Evolutionary conservation across 2,329 filamentous ascomycete species (phyloP), one percentile per base, ranked within the genome.

Genomic region (Colletotrichum caudatum): DNA sequence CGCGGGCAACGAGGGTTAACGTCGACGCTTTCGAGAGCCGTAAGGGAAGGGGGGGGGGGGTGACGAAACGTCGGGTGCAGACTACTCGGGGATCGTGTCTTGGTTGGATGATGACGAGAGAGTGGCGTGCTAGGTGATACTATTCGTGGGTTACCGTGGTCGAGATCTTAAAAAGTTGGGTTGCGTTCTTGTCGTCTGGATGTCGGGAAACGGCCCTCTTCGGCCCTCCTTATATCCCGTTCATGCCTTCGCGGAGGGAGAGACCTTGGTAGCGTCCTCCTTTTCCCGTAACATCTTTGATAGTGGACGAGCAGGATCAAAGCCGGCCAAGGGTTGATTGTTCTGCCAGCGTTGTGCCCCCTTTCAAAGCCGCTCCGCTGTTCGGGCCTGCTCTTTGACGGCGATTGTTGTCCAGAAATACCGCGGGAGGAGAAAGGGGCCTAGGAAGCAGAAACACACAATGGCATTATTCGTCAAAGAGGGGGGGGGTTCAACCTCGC

Each of bases 401-500:
- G 35, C 11, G 6, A 41, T 41, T 58, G 3, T 26, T 8, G 16
- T 41, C 20, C n/a, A 20, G n/a, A 3, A 58, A 23, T 39, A 1
- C 14, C 6, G 16, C 4, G 14, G n/a, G 33, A 18, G 4, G 12
- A 44, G 18, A 39, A 18, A 3, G 35, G 16, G 5, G 7, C 3
- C 5, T 2, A 16, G 3, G 1, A 26, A 20, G 1, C 9, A 20
- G 20, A 18, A 9, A 18, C 6, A 5, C 16, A 16, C 35, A 26
- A 26, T 23, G 16, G 16, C 12, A 18, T 58, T 41, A 35, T 41
- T 18, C 35, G 12, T 41, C 35, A 58, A 58, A 58, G 35, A 58
- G n/a, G 5, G 1, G 9, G 0, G 5, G 1, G 5, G 2, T n/a
- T 12, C 20, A 6, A 4, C 29, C 0, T 14, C 18, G 29, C 23